phyloP scores from a whole-genome alignment of 2,329 filamentous ascomycete genomes.

The Lasiodiplodia theobromae region DNA sequence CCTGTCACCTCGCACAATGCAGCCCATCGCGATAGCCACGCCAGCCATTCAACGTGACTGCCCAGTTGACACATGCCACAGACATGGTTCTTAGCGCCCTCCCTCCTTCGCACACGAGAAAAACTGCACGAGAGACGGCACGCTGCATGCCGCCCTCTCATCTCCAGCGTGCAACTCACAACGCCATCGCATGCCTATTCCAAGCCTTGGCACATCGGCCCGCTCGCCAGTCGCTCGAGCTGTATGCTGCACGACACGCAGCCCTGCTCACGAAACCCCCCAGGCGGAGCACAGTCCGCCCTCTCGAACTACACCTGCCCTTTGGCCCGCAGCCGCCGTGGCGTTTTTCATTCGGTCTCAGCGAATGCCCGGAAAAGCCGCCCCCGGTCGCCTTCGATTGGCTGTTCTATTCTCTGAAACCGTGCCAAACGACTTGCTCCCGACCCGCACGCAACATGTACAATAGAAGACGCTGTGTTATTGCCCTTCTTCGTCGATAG shows the following conservation, averaged over 20 bases:
- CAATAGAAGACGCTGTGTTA: neutral
- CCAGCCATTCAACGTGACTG: slow-evolving; percentile 6
- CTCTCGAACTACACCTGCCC: neutral
- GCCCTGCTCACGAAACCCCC: neutral
- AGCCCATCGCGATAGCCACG: neutral
- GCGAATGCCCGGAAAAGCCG: neutral
- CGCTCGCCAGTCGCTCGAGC: slow-evolving; percentile 9
- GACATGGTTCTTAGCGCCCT: slow-evolving; percentile 9
- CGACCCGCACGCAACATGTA: neutral
- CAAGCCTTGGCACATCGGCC: slow-evolving; percentile 23
- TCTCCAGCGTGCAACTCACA: slow-evolving; percentile 7
- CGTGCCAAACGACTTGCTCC: neutral
- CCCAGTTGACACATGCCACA: slow-evolving; percentile 19
- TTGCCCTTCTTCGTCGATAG: neutral
- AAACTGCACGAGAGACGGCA: slow-evolving; percentile 21
- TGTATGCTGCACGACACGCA: neutral
- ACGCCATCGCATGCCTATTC: slow-evolving; percentile 16
- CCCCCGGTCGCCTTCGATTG: neutral
- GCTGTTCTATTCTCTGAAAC: neutral
- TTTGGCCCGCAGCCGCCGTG: slow-evolving; percentile 11
- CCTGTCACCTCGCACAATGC: slow-evolving; percentile 4
- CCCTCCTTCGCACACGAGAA: neutral
- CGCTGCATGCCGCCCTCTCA: slow-evolving; percentile 13
- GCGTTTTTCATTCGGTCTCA: slow-evolving; percentile 1
- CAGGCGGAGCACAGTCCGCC: no score